Base-by-base conservation (phyloP, 2,329 filamentous ascomycete genomes). In the Sporothrix euskadiensis region DNA sequence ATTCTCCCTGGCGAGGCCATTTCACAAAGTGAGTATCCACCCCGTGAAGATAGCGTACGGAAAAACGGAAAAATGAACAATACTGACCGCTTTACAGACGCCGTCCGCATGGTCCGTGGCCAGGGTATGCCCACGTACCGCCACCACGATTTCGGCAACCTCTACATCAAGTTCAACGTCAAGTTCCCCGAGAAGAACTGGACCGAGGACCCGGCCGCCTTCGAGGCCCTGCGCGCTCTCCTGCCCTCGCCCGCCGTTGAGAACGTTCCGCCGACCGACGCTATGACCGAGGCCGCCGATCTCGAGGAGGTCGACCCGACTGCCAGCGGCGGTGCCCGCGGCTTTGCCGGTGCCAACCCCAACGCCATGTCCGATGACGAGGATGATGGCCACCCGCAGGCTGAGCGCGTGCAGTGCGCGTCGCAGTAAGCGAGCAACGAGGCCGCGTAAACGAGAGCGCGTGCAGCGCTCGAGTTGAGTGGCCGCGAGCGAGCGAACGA, bases 111-210 rank as follows among this genome's bases (percentile, higher is more conserved):
- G 83, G 91, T 99, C 79, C 93, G 93, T 77, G 94, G 94, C 77
- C 96, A 99, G 84, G 96, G 96, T 82, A 99, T 99, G 96, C 96
- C 96, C 57, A 97, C 96, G 4, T 92, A 90, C 83, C 90, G 96
- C 79, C 96, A 98, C 83, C 96, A 99, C 86, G 93, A 98, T 83
- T 90, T 89, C 80, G 96, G 96, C 80, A 98, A 99, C 85, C 87
- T 99, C 78, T 99, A 96, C 86, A 94, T 99, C 80, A 94, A 97
- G 81, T 99, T 99, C 85, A 91, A 93, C 80, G 94, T 99, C 84
- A 97, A 97, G 85, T 98, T 99, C 88, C 96, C 96, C 68, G 91
- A 93, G 80, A 91, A 90, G 85, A 86, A 89, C 80, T 92, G 89
- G 88, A 88, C 88, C 52, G 81, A 88, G 52, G 86, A 91, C 70